Conservation (phyloP, 148 eudicot species). For the Fallopia convolvulus region DNA sequence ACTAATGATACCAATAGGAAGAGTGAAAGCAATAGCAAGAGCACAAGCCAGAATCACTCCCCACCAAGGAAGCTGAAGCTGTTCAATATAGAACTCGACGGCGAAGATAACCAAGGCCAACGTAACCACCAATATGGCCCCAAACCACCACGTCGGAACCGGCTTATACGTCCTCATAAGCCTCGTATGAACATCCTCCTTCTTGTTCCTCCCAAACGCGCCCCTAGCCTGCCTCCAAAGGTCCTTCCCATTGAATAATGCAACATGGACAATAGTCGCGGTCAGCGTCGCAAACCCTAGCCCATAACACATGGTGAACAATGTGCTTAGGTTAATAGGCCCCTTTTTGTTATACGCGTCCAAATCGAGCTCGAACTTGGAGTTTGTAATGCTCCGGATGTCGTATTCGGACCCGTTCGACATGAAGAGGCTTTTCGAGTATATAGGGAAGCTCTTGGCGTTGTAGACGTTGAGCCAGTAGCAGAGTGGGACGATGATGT, state of each 20-base stretch:
- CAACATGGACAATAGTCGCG: conserved; percentile 53
- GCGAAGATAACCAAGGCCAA: conserved; percentile 44
- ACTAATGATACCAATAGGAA: conserved; percentile 62
- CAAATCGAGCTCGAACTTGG: conserved; percentile 42
- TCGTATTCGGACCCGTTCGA: conserved; percentile 49
- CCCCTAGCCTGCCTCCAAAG: conserved; percentile 34
- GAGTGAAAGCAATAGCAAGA: conserved; percentile 52
- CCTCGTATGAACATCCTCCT: conserved; percentile 45
- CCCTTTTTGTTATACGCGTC: conserved; percentile 36
- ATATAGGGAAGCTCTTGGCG: conserved; percentile 79
- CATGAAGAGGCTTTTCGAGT: conserved; percentile 55
- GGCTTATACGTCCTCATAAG: conserved; percentile 49
- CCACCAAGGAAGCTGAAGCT: conserved; percentile 80
- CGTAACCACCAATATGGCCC: conserved; percentile 26
- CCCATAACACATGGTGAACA: conserved; percentile 66
- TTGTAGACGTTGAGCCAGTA: conserved; percentile 58
- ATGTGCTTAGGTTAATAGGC: conserved; percentile 39
- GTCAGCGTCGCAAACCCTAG: conserved; percentile 60
- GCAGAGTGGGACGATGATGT: conserved; percentile 50
- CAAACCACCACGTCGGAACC: conserved; percentile 80
- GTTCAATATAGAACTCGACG: conserved; percentile 35
- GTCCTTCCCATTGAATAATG: conserved; percentile 40
- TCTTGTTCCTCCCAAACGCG: conserved; percentile 31
- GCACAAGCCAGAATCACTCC: conserved; percentile 64
- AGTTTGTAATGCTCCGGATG: conserved; percentile 48